phyloP scores from a whole-genome alignment of 148 eudicot species.

The Hydrangea macrophylla region DNA sequence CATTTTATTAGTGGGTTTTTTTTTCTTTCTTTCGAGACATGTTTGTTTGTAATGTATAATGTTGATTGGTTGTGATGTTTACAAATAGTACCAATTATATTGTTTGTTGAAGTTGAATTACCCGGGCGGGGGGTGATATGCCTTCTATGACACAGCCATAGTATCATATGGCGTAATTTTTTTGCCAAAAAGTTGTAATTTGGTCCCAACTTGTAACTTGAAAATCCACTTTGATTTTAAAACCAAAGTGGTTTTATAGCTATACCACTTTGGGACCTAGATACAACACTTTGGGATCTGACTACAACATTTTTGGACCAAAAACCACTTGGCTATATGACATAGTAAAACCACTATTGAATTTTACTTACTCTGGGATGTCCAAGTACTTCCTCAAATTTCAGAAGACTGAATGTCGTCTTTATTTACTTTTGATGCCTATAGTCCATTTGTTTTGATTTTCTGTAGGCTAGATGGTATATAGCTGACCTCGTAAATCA shows the following conservation, averaged over 20 bases:
- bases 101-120: not conserved
- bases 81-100: not conserved
- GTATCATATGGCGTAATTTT: no score
- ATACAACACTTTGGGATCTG: no score
- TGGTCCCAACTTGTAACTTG: no score
- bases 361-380: not conserved
- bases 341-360: no score
- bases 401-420: not conserved
- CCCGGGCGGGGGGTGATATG: no score
- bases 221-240: no score
- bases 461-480: not conserved
- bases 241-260: no score
- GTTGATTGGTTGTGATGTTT: not conserved
- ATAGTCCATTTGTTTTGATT: not conserved
- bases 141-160: no score
- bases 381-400: not conserved
- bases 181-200: no score
- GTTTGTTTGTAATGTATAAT: not conserved
- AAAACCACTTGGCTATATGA: no score
- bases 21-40: not conserved
- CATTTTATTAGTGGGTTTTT: not conserved
- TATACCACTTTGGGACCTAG: no score
- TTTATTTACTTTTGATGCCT: not conserved
- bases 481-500: not conserved
- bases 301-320: no score